Conservation (phyloP, 2,329 filamentous ascomycete species). For the Alternaria novae-zelandiae region DNA sequence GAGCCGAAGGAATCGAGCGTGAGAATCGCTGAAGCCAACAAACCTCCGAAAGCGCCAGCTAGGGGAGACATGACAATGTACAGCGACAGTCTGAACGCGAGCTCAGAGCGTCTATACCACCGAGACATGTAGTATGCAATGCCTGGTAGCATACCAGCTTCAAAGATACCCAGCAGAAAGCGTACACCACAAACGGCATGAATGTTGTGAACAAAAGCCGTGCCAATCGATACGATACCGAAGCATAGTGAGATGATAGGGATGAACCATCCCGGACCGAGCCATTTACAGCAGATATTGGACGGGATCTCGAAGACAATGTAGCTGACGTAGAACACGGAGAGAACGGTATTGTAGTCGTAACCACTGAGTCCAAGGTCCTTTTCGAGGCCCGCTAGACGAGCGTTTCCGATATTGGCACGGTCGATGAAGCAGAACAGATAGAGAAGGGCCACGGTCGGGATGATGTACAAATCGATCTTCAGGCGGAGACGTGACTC, state of each 20-base stretch:
- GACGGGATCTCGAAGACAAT: conserved; percentile 66
- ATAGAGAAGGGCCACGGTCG: conserved; percentile 70
- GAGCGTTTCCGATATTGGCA: conserved; percentile 77
- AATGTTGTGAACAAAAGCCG: conserved; percentile 67
- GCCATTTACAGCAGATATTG: conserved; percentile 72
- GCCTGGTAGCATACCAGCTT: conserved; percentile 76
- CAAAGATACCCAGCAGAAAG: conserved; percentile 70
- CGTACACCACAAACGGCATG: conserved; percentile 64
- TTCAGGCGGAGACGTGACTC: conserved; percentile 67
- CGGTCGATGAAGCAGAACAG: conserved; percentile 77
- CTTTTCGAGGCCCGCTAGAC: conserved; percentile 67
- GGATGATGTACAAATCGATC: conserved; percentile 70
- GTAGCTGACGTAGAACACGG: conserved; percentile 75
- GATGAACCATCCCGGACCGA: conserved; percentile 76
- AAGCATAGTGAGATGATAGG: conserved; percentile 68
- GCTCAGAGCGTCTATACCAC: conserved; percentile 74
- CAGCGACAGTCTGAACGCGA: conserved; percentile 70
- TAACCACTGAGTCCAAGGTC: conserved; percentile 66
- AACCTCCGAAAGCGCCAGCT: conserved; percentile 73
- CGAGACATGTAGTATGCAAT: conserved; percentile 76
- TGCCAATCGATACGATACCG: conserved; percentile 68
- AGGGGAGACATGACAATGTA: conserved; percentile 75
- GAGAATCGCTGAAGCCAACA: conserved; percentile 68
- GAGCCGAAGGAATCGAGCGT: conserved; percentile 64
- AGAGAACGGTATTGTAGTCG: conserved; percentile 73